phyloP scores from a whole-genome alignment of 352 stramenopile genomes.

The Thraustochytrium striatum region DNA sequence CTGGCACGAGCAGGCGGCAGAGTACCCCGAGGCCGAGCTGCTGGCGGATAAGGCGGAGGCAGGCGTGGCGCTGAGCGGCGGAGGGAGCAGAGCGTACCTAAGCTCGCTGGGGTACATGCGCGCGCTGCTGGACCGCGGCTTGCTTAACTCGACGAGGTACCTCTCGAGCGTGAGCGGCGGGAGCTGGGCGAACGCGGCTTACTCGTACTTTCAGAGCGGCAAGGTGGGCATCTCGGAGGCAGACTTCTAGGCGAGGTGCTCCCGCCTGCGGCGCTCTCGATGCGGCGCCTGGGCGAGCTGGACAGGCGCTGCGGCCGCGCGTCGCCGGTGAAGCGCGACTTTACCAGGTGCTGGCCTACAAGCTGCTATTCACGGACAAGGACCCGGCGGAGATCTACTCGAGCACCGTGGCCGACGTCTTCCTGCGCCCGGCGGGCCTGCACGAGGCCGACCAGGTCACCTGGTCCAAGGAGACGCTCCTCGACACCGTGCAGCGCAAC shows the following conservation, averaged over 20 bases:
- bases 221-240: slow-evolving; percentile 12
- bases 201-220: slow-evolving; percentile 15
- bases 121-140: slow-evolving; percentile 5
- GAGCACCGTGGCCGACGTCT: not conserved
- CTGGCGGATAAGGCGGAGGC: not conserved
- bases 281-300: not conserved
- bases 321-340: slow-evolving; percentile 18
- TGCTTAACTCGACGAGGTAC: slow-evolving; percentile 40
- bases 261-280: not conserved
- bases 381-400: slow-evolving; percentile 14
- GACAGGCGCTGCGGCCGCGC: slow-evolving; percentile 1
- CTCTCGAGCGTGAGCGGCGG: slow-evolving; percentile 34
- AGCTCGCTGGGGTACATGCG: slow-evolving; percentile 35
- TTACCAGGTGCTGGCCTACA: not conserved
- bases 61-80: slow-evolving; percentile 14
- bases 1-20: not conserved
- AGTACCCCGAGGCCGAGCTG: slow-evolving; percentile 22
- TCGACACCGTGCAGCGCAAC: not conserved
- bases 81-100: slow-evolving; percentile 19
- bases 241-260: slow-evolving; percentile 31
- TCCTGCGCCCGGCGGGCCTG: slow-evolving; percentile 14
- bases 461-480: not conserved
- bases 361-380: slow-evolving; percentile 9
- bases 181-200: slow-evolving; percentile 35
- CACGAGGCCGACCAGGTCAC: not conserved